Percentiles rank a stretch among this genome's conserved stretches.
These are phyloP conservation scores for Diaporthe citrichinensis DNA, from an alignment of 2,329 filamentous ascomycete genomes.

Conservation along the genomic window DNA sequence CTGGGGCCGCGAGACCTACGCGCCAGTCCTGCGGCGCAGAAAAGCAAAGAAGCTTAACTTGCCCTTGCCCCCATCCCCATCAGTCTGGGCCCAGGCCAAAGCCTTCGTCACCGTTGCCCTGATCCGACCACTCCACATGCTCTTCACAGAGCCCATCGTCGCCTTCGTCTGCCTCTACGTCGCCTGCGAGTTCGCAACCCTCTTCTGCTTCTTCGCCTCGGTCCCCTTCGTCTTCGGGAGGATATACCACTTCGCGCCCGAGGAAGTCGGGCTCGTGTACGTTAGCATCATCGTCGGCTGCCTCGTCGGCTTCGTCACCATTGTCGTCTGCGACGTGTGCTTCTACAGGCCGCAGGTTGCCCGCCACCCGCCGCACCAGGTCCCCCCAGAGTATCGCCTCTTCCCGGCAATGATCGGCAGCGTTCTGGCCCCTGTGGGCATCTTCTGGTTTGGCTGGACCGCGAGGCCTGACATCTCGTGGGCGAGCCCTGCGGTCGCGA, in stretches of 20 bases:
- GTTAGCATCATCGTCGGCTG: constrained; percentile 62
- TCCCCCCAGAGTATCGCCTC: constrained; percentile 70
- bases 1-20: constrained; percentile 69
- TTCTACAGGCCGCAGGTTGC: constrained; percentile 57
- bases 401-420: constrained; percentile 72
- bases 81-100: constrained; percentile 47
- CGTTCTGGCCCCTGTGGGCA: constrained; percentile 63
- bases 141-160: constrained; percentile 74
- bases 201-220: constrained; percentile 67
- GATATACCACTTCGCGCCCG: constrained; percentile 60
- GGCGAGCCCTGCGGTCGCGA: constrained; percentile 64
- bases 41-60: constrained; percentile 54
- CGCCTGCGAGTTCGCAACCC: constrained; percentile 64
- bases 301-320: constrained; percentile 57
- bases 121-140: constrained; percentile 68
- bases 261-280: constrained; percentile 61
- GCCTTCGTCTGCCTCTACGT: constrained; percentile 67
- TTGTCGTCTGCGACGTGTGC: constrained; percentile 57
- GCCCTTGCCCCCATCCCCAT: constrained; percentile 44
- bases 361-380: constrained; percentile 51
- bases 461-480: constrained; percentile 61
- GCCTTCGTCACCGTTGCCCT: constrained; percentile 59
- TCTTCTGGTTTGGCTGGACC: constrained; percentile 75
- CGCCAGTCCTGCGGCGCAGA: constrained; percentile 62
- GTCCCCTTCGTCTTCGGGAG: constrained; percentile 63